A percentile compares a stretch with the other conserved stretches of the same genome.
Conservation (phyloP, 495 filamentous ascomycete genomes). For the Neurospora sp. region DNA sequence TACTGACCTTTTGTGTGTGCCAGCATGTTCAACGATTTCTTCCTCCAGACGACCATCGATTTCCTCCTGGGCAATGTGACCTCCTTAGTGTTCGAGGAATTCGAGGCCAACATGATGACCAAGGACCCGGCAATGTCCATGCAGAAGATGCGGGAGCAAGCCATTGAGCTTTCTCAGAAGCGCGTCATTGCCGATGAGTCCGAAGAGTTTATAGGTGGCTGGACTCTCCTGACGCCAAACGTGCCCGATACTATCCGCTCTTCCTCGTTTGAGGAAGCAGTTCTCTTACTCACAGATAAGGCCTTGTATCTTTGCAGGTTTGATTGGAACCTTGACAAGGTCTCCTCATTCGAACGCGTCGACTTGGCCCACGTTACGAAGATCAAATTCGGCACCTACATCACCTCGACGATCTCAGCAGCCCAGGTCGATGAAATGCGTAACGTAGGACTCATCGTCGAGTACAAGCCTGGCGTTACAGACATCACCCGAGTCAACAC, state of each 20-base stretch:
- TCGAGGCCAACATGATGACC: conserved; percentile 78
- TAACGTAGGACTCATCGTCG: conserved; percentile 75
- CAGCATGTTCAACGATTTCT: conserved; percentile 94
- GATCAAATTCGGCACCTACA: conserved; percentile 74
- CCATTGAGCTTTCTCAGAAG: conserved; percentile 74
- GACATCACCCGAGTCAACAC: conserved; percentile 75
- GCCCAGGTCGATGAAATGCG: conserved; percentile 61
- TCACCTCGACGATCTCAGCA: conserved; percentile 72
- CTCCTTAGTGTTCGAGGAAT: conserved; percentile 75
- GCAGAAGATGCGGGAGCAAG: conserved; percentile 69
- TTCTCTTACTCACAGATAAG: conserved; percentile 73
- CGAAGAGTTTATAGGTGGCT: conserved; percentile 77
- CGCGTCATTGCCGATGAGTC: conserved; percentile 74
- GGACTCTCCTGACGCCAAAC: conserved; percentile 56
- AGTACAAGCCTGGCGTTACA: conserved; percentile 56
- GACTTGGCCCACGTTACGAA: conserved; percentile 58
- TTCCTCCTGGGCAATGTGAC: conserved; percentile 87
- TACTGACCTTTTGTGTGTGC: conserved; percentile 30
- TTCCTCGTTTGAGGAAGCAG: conserved; percentile 71
- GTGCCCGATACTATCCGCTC: conserved; percentile 53
- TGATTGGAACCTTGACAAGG: conserved; percentile 89
- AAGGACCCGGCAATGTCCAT: conserved; percentile 82
- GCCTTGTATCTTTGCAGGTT: conserved; percentile 83
- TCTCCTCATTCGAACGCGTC: conserved; percentile 80
- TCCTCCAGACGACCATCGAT: conserved; percentile 88